A percentile compares a stretch with the other conserved stretches of the same genome.
phyloP scores from a whole-genome alignment of 306 rosid genomes.

The Astragalus membranaceus region DNA sequence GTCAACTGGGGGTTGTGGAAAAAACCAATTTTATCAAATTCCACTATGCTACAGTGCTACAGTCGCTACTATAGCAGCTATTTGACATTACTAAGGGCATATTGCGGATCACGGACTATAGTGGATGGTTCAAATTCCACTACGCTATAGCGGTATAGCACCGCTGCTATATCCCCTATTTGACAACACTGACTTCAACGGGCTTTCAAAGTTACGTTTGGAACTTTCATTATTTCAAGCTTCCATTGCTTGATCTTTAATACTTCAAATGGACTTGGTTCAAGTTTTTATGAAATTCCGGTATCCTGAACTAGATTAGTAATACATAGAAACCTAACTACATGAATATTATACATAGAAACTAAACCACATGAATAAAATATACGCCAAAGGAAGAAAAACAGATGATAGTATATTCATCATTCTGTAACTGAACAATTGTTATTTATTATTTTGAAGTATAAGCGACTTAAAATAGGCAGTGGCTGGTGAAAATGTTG shows the following conservation, averaged over 20 bases:
- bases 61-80: no score
- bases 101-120: no score
- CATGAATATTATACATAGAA: background rate
- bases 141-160: no score
- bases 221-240: background rate
- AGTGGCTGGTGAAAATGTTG: background rate
- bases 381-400: conserved; percentile 3
- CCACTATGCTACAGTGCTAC: no score
- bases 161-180: no score
- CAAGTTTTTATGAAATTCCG: background rate
- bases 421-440: background rate
- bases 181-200: no score
- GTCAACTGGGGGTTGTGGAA: no score
- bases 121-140: no score
- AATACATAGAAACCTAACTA: background rate
- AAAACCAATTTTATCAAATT: no score
- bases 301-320: background rate
- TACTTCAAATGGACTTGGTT: background rate
- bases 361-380: background rate
- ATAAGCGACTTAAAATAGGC: background rate
- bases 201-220: background rate
- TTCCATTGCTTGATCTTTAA: background rate
- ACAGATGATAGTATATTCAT: background rate
- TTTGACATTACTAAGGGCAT: no score
- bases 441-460: background rate